Evolutionary conservation across 805 yeast species (phyloP), one percentile per base, ranked within the genome.

Genomic region (Candida boleticola): DNA sequence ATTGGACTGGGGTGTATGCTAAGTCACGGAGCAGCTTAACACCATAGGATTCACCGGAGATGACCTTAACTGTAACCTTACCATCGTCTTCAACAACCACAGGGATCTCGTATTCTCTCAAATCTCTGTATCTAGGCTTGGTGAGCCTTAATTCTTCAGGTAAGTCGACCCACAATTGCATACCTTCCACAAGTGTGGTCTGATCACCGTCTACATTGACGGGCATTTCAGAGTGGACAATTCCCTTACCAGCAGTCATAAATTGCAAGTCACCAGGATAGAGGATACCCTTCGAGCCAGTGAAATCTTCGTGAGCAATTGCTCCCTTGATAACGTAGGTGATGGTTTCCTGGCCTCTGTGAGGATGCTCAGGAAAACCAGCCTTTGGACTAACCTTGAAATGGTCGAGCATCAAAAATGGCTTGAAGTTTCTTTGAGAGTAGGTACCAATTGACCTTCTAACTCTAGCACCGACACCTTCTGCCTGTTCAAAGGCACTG

Each of bases 121-220:
- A 51, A 37, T 57, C 60, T n/a, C 61, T 42, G 49, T 56, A 56
- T 22, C 61, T 29, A 19, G 48, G 49, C 30, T 43, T 34, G 11
- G 42, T 29, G 43, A 81, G 70, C 52, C 85, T 86, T 56, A 82
- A 60, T 1, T 73, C 61, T 33, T 66, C 76, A 16, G 93, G 96
- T 51, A 82, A 73, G 58, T 87, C 95, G 29, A 87, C 93, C 96
- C 96, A 89, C 41, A 89, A 67, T 62, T 89, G 97, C 70, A 88
- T 67, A 46, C 95, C 95, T 18, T 21, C 32, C 41, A 69, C 73
- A 11, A 19, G 16, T 16, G 20, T 31, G 23, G 65, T 63, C 17
- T 67, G 64, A 17, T 76, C 63, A 1, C 82, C 79, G 17, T 68
- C 69, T 46, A 66, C 63, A 29, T 72, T 68, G 27, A 82, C 82